Evolutionary conservation across 202 grass and related monocot genomes (phyloP).

Genomic region (Saccharum hybrid): DNA sequence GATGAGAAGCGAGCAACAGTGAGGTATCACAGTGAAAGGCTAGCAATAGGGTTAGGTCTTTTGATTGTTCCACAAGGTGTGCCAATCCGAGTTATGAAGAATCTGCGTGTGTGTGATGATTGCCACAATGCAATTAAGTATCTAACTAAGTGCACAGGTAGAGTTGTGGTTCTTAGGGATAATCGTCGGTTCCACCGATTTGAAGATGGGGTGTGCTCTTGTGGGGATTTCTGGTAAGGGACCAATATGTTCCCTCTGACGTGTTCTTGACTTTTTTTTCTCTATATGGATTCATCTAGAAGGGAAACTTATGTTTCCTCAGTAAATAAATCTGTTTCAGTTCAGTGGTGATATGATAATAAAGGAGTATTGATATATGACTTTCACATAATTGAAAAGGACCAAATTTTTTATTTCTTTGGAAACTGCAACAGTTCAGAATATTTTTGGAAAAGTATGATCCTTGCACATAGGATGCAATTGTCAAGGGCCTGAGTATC

Average conservation of each 20-base stretch:
- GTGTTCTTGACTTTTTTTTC: constrained; percentile 14
- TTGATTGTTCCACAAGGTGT: constrained; percentile 77
- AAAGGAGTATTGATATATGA: background rate
- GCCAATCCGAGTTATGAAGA: constrained; percentile 94
- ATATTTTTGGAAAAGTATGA: constrained; percentile 16
- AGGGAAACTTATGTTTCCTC: background rate
- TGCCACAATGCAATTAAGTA: constrained; percentile 94
- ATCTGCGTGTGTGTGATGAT: constrained; percentile 86
- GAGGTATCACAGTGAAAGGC: constrained; percentile 90
- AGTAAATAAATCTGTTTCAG: constrained; percentile 17
- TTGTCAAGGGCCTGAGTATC: background rate
- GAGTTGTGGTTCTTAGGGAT: constrained; percentile 80
- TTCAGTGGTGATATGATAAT: constrained; percentile 34
- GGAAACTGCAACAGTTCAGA: background rate
- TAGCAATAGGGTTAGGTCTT: constrained; percentile 84
- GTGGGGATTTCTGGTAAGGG: constrained; percentile 91
- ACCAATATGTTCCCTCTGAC: constrained; percentile 28
- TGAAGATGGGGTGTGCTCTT: constrained; percentile 80
- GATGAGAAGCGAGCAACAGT: constrained; percentile 70
- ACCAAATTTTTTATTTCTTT: background rate
- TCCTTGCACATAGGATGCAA: constrained; percentile 11
- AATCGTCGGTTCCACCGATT: constrained; percentile 84
- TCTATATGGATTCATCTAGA: constrained; percentile 22
- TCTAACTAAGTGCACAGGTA: constrained; percentile 79
- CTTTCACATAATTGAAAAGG: constrained; percentile 8